A percentile compares a stretch with the other conserved stretches of the same genome.
Conservation (phyloP, 345 rosid genomes). For the Brassica juncea region DNA sequence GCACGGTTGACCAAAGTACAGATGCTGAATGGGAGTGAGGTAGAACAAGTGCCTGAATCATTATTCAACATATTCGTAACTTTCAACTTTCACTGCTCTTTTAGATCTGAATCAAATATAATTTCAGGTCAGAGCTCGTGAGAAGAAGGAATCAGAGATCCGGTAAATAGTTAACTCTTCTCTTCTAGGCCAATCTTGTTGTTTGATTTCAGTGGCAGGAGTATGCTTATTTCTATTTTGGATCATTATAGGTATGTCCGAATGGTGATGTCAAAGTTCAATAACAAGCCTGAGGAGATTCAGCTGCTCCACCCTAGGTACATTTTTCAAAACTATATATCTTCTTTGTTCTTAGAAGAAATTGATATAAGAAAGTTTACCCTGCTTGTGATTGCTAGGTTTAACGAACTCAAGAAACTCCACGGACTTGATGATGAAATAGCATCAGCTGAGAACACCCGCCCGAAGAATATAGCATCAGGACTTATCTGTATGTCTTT, state of each 20-base stretch:
- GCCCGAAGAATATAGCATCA: slow-evolving; percentile 81
- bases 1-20: slow-evolving; percentile 79
- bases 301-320: slow-evolving; percentile 80
- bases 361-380: background rate
- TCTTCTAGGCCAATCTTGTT: background rate
- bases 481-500: slow-evolving; percentile 65
- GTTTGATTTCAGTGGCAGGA: background rate
- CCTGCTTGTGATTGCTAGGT: slow-evolving; percentile 47
- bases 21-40: slow-evolving; percentile 96
- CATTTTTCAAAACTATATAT: background rate
- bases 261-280: slow-evolving; percentile 65
- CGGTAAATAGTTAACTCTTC: slow-evolving; percentile 49
- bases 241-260: slow-evolving; percentile 69
- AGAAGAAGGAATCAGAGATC: slow-evolving; percentile 95
- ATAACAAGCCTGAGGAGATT: slow-evolving; percentile 53
- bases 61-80: slow-evolving; percentile 9
- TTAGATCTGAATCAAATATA: slow-evolving; percentile 10
- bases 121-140: slow-evolving; percentile 72
- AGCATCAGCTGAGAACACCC: slow-evolving; percentile 50
- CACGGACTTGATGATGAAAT: slow-evolving; percentile 85
- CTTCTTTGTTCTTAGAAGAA: slow-evolving; percentile 1
- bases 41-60: slow-evolving; percentile 38
- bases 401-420: slow-evolving; percentile 66
- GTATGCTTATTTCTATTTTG: background rate
- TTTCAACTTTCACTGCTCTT: slow-evolving; percentile 16